These are phyloP conservation scores for Blastosporella zonata DNA, from an alignment of 1,284 basidiomycete genomes.

Conservation along the genomic window DNA sequence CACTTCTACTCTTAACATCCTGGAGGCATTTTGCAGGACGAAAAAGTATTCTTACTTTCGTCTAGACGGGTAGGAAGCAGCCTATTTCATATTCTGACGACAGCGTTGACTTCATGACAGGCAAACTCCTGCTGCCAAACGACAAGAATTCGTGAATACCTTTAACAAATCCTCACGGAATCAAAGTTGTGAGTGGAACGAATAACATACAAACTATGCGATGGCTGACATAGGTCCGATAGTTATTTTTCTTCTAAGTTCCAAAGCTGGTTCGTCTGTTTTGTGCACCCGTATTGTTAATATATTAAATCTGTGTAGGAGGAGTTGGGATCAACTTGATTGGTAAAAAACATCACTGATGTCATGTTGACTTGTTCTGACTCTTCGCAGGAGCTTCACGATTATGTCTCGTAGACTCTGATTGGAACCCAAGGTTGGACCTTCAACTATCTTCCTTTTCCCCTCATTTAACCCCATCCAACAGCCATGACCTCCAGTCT, in stretches of 20 bases:
- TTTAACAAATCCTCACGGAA: conserved; percentile 78
- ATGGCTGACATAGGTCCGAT: background rate
- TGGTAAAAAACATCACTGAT: conserved; percentile 26
- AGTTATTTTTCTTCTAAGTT: conserved; percentile 92
- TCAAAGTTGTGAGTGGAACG: conserved; percentile 55
- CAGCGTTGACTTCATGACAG: conserved; percentile 38
- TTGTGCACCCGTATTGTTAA: background rate
- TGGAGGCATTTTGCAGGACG: conserved; percentile 83
- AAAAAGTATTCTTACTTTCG: conserved; percentile 79
- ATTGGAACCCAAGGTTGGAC: conserved; percentile 89
- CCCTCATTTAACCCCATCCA: background rate
- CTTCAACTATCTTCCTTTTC: background rate
- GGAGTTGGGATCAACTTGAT: conserved; percentile 95
- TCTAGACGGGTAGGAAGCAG: conserved; percentile 72
- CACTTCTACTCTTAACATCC: conserved; percentile 87
- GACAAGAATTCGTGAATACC: conserved; percentile 79
- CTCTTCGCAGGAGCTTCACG: conserved; percentile 67
- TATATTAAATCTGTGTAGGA: conserved; percentile 32
- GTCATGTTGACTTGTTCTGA: background rate
- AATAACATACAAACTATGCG: background rate
- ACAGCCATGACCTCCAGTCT: conserved; percentile 87
- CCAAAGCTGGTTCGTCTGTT: conserved; percentile 72
- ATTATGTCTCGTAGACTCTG: conserved; percentile 84
- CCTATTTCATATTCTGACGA: background rate
- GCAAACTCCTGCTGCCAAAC: conserved; percentile 74